Evolutionary conservation across 148 eudicot species (phyloP), one percentile per base, ranked within the genome.

Genomic region (Rhododendron kiyosumense): DNA sequence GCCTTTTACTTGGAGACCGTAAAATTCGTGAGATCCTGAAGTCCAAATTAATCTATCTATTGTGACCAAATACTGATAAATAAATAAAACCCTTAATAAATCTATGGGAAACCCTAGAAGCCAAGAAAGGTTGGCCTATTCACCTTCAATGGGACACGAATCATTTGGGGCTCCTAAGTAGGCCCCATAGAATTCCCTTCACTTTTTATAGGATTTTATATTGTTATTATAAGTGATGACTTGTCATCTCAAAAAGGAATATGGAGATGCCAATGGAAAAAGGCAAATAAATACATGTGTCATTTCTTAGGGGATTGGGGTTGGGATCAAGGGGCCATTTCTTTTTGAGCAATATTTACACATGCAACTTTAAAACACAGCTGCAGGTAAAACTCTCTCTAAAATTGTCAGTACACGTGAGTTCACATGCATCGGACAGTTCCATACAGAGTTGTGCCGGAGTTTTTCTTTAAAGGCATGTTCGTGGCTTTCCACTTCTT

Each of bases 161-260:
- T 83, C 57, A 83, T 79, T 80, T 49, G 65, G 38, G 88, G 79
- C 38, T 65, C 43, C 52, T 78, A 80, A 83, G 43, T 8, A 30
- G 73, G 18, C 74, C 81, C 2, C 41, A 18, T 30, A 49, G 67
- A 73, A 34, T 85, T 3, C 49, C 30, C 46, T 80, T 46, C 30
- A 30, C 34, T 26, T 84, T 15, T 67, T 48, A 24, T 14, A 32
- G 43, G 17, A 45, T 36, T 65, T 18, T 41, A 20, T 41, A 20
- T 63, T n/a, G 30, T 12, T 67, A 11, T 28, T 30, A 30, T 30
- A 71, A 30, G 17, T 73, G 79, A 86, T 86, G 82, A 78, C 81
- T 86, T 87, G 63, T 65, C 79, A 84, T 32, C 41, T 74, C 84
- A 67, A 83, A 86, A 87, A 82, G 88, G 79, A 86, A 88, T 82